These are phyloP conservation scores for Microsporum ferrugineum DNA, from an alignment of 2,329 filamentous ascomycete genomes.

Conservation along the genomic window DNA sequence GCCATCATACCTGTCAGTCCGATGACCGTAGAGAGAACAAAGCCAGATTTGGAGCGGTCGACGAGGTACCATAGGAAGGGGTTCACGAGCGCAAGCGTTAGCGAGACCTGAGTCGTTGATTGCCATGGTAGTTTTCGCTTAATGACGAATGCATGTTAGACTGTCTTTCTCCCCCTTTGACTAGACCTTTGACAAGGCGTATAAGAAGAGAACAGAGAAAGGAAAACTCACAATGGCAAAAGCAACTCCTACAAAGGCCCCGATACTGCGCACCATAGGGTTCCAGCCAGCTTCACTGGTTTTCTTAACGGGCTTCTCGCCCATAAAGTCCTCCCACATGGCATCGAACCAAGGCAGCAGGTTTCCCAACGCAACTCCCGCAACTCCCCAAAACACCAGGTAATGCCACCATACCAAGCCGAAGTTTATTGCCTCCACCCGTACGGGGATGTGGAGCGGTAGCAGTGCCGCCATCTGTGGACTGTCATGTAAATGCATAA, in stretches of 20 bases:
- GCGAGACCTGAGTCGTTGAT: constrained; percentile 82
- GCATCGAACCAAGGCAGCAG: constrained; percentile 75
- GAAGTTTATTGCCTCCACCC: constrained; percentile 45
- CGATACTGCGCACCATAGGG: constrained; percentile 55
- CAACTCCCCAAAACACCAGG: constrained; percentile 67
- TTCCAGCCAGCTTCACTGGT: constrained; percentile 49
- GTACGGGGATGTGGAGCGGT: constrained; percentile 36
- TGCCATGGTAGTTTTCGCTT: constrained; percentile 86
- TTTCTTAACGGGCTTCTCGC: constrained; percentile 21
- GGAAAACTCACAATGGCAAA: constrained; percentile 63
- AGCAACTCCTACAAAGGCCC: constrained; percentile 61
- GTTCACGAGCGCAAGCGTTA: constrained; percentile 81
- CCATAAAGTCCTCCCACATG: constrained; percentile 52
- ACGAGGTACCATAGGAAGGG: constrained; percentile 93
- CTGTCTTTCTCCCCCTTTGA: too few relatives aligned
- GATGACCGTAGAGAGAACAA: constrained; percentile 64
- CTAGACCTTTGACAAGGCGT: too few relatives aligned
- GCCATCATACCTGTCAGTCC: constrained; percentile 62
- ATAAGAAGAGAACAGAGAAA: neutral
- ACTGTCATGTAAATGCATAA: constrained; percentile 65
- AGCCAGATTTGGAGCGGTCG: constrained; percentile 75
- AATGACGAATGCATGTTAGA: constrained; percentile 6
- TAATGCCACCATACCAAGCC: constrained; percentile 49
- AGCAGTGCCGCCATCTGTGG: constrained; percentile 39
- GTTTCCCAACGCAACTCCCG: constrained; percentile 65